A percentile compares a stretch with the other conserved stretches of the same genome.
These are phyloP conservation scores for Zalaria obscura DNA, from an alignment of 2,329 filamentous ascomycete genomes.

Conservation along the genomic window DNA sequence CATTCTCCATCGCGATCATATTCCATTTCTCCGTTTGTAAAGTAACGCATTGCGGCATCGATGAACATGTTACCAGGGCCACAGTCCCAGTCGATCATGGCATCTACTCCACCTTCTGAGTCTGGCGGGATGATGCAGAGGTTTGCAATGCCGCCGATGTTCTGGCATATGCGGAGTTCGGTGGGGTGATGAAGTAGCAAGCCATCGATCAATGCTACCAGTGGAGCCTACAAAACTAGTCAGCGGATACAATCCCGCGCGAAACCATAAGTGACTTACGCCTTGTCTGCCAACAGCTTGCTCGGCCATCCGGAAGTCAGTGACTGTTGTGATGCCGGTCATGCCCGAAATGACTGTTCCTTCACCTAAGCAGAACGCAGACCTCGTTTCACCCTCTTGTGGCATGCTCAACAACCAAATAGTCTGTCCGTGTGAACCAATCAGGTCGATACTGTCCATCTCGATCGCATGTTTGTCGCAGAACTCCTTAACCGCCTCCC, in stretches of 20 bases:
- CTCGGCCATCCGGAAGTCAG: constrained; percentile 40
- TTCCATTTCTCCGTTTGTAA: too few species aligned
- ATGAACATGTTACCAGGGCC: too few species aligned
- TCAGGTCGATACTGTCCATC: constrained; percentile 33
- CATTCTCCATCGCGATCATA: too few species aligned
- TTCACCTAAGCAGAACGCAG: constrained; percentile 40
- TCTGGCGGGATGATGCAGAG: too few species aligned
- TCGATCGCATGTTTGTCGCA: constrained; percentile 29
- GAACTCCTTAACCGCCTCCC: constrained; percentile 35
- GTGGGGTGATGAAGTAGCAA: constrained; percentile 25
- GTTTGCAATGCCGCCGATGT: too few species aligned
- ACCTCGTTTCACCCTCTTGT: constrained; percentile 26
- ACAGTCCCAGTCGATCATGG: constrained; percentile 2
- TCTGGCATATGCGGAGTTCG: too few species aligned
- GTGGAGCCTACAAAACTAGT: constrained; percentile 18
- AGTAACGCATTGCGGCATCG: too few species aligned
- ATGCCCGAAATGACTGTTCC: constrained; percentile 36
- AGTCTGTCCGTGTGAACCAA: constrained; percentile 43
- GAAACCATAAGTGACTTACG: constrained; percentile 4
- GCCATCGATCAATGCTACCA: constrained; percentile 42
- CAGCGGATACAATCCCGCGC: too few species aligned
- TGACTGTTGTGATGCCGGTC: constrained; percentile 42
- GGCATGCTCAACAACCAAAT: constrained; percentile 41
- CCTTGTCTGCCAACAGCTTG: constrained; percentile 37
- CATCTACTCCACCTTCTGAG: background rate